These are phyloP conservation scores for Trifolium subterraneum DNA, from an alignment of 306 rosid species.

Conservation along the genomic window DNA sequence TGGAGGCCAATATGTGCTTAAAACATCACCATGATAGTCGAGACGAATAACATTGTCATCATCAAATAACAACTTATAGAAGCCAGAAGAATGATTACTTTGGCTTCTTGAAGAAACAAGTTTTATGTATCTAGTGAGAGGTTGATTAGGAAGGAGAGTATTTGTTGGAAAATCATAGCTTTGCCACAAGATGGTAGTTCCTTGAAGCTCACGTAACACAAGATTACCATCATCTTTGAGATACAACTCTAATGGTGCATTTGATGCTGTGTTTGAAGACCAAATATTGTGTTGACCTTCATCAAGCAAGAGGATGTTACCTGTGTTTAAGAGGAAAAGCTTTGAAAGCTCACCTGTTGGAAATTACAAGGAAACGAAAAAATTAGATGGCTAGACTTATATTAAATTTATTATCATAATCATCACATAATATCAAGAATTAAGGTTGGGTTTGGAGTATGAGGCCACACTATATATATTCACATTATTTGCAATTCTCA, in stretches of 20 bases:
- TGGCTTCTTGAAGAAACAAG: slow-evolving; percentile 45
- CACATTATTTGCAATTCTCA: too few species aligned
- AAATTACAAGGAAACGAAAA: too few species aligned
- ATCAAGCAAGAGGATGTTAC: slow-evolving; percentile 40
- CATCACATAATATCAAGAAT: too few species aligned
- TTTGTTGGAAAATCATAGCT: slow-evolving; percentile 54
- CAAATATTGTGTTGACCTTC: slow-evolving; percentile 18
- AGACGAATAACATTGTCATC: slow-evolving; percentile 41
- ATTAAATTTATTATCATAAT: too few species aligned
- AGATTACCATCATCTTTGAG: slow-evolving; percentile 52
- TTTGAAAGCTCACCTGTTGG: slow-evolving; percentile 37
- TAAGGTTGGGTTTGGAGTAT: too few species aligned
- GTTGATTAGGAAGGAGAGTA: slow-evolving; percentile 54
- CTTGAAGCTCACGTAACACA: slow-evolving; percentile 32
- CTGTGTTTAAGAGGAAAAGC: slow-evolving; percentile 35
- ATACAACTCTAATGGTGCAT: background rate
- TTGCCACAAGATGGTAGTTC: slow-evolving; percentile 41
- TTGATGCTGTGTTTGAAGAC: slow-evolving; percentile 38
- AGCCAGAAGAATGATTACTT: slow-evolving; percentile 38
- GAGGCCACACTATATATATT: too few species aligned
- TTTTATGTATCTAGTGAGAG: slow-evolving; percentile 23
- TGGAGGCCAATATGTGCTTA: slow-evolving; percentile 37
- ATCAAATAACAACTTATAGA: slow-evolving; percentile 41
- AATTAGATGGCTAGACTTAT: too few species aligned
- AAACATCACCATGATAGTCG: slow-evolving; percentile 33